These are phyloP conservation scores for Agrocybe praecox DNA, from an alignment of 768 basidiomycete genomes.

Conservation along the genomic window DNA sequence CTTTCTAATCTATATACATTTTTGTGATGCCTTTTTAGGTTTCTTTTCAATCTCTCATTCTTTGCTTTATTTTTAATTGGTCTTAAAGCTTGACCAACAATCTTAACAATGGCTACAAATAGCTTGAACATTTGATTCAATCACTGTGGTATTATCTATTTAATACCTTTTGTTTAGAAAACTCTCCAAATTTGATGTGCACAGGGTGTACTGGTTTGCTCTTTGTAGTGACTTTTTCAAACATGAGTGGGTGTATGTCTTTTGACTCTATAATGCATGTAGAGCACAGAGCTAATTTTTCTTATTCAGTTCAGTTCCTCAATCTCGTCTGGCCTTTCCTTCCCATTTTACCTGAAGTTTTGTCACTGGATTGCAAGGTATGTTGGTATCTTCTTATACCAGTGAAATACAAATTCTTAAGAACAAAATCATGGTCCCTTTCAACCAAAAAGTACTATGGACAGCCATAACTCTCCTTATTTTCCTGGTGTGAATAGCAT, in stretches of 20 bases:
- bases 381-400: constrained; percentile 4
- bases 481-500: constrained; percentile 99
- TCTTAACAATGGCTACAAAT: too few species aligned
- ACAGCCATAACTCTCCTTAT: constrained; percentile 98
- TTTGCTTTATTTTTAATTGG: too few species aligned
- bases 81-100: too few species aligned
- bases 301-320: constrained; percentile 82
- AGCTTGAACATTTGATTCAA: too few species aligned
- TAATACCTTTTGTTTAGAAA: too few species aligned
- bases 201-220: constrained; percentile 25
- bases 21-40: too few species aligned
- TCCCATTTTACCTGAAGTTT: constrained; percentile 95
- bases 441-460: constrained; percentile 99
- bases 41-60: too few species aligned
- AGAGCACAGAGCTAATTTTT: background rate
- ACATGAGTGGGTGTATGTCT: constrained; percentile 81
- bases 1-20: too few species aligned
- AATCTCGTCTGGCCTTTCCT: constrained; percentile 98
- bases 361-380: constrained; percentile 97
- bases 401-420: background rate
- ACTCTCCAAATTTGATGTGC: too few species aligned
- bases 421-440: constrained; percentile 69
- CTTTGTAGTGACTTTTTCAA: constrained; percentile 32
- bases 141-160: too few species aligned
- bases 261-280: background rate